Percentiles rank a stretch among this genome's conserved stretches.
phyloP scores from a whole-genome alignment of 1,139 yeast species.

The Kodamaea suecica region DNA sequence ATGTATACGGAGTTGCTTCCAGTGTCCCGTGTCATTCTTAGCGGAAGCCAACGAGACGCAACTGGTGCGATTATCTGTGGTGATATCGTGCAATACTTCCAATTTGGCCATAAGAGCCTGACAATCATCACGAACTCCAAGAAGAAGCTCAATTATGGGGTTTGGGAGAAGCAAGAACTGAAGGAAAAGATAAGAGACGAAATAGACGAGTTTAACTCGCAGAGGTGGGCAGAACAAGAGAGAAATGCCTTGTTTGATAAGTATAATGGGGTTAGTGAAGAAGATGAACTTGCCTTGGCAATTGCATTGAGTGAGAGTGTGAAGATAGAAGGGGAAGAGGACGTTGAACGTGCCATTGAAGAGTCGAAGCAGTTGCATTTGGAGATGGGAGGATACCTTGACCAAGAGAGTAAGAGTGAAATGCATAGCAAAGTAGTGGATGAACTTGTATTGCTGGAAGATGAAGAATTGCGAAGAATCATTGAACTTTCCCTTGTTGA shows the following conservation, averaged over 20 bases:
- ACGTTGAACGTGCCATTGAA: constrained; percentile 23
- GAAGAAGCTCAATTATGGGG: constrained; percentile 21
- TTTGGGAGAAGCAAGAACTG: constrained; percentile 17
- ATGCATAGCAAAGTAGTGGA: no score
- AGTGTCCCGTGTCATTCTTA: constrained; percentile 41
- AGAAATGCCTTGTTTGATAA: constrained; percentile 33
- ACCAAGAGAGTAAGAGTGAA: constrained; percentile 28
- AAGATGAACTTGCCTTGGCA: constrained; percentile 45
- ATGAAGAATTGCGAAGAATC: constrained; percentile 15
- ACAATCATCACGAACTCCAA: constrained; percentile 4
- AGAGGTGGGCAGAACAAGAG: constrained; percentile 14
- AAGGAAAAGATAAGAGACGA: constrained; percentile 32
- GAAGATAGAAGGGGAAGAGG: constrained; percentile 18
- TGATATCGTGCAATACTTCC: constrained; percentile 59
- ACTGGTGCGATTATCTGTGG: constrained; percentile 57
- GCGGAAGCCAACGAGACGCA: constrained; percentile 38
- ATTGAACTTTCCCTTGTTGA: constrained; percentile 19
- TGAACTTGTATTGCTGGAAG: constrained; percentile 12
- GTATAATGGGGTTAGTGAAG: constrained; percentile 40
- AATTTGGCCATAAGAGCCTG: constrained; percentile 43
- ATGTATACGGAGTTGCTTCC: constrained; percentile 31
- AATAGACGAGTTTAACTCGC: constrained; percentile 35
- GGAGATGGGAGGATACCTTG: constrained; percentile 18
- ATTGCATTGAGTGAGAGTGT: constrained; percentile 50
- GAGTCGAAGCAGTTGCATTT: constrained; percentile 12